Evolutionary conservation across 345 rosid species (phyloP).

Genomic region (Eucalyptus erythrocorys): DNA sequence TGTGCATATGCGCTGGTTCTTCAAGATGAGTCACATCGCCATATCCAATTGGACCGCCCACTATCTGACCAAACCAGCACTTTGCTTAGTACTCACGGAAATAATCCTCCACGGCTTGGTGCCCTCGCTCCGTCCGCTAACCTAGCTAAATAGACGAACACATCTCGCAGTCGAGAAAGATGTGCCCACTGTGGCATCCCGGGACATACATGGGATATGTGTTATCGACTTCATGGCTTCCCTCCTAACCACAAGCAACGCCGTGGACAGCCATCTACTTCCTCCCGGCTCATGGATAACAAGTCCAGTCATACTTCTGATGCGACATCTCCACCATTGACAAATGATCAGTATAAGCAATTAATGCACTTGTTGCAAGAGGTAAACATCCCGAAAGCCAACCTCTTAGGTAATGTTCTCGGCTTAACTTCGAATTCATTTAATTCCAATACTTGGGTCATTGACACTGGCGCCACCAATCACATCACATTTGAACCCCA

Average conservation of each 20-base stretch:
- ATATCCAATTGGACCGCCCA: neutral
- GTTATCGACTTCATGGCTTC: neutral
- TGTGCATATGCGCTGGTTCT: neutral
- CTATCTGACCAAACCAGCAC: neutral
- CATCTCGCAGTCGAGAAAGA: accelerated
- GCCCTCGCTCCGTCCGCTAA: accelerated
- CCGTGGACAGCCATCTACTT: neutral
- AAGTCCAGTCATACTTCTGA: neutral
- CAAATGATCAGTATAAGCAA: neutral
- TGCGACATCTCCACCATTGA: neutral
- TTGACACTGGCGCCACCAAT: neutral
- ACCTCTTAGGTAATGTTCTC: neutral
- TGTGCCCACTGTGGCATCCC: neutral
- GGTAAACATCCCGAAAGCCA: neutral
- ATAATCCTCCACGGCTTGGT: neutral
- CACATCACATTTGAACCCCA: neutral
- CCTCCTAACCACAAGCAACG: neutral
- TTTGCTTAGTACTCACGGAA: neutral
- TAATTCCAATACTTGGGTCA: neutral
- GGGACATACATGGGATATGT: neutral
- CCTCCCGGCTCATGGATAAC: accelerated
- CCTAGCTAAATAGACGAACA: neutral
- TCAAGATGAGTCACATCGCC: neutral
- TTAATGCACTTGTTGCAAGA: neutral
- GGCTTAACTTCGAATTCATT: neutral